A percentile compares a stretch with the other conserved stretches of the same genome.
phyloP scores from a whole-genome alignment of 2,329 filamentous ascomycete species.

The Tolypocladium ovalisporum region DNA sequence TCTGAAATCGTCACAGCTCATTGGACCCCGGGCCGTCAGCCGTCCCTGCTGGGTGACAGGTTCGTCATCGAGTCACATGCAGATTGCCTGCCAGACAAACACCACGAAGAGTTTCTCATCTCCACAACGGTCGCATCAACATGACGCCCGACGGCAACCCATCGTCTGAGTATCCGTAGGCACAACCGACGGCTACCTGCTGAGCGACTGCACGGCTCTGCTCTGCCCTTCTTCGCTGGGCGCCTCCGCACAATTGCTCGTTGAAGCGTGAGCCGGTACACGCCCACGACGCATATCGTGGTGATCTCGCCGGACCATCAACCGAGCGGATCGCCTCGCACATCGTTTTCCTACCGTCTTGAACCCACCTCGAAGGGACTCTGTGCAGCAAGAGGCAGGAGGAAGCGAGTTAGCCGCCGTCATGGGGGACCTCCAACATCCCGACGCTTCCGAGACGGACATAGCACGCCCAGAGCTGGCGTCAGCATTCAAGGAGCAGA shows the following conservation, averaged over 20 bases:
- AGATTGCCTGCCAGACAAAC: not conserved
- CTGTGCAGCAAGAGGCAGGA: not conserved
- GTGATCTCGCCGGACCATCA: too few relatives aligned
- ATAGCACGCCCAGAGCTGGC: slow-evolving; percentile 6
- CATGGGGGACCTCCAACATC: slow-evolving; percentile 15
- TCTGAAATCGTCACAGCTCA: not conserved
- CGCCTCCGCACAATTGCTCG: not conserved
- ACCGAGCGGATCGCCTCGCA: not conserved
- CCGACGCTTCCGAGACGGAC: slow-evolving; percentile 11
- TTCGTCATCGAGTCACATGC: not conserved
- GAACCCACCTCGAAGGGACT: not conserved
- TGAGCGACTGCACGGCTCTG: not conserved
- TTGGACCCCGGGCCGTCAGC: not conserved
- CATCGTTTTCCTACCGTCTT: not conserved
- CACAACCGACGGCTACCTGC: not conserved
- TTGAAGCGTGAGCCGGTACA: not conserved
- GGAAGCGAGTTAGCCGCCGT: not conserved
- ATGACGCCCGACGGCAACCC: not conserved
- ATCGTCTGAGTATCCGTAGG: not conserved
- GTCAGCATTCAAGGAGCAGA: slow-evolving; percentile 1
- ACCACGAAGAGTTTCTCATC: not conserved
- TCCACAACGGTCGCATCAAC: not conserved
- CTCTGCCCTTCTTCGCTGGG: not conserved
- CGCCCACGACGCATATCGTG: not conserved
- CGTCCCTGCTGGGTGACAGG: not conserved